A percentile compares a stretch with the other conserved stretches of the same genome.
phyloP scores from a whole-genome alignment of 148 eudicot species.

The Suaeda aralocaspica region DNA sequence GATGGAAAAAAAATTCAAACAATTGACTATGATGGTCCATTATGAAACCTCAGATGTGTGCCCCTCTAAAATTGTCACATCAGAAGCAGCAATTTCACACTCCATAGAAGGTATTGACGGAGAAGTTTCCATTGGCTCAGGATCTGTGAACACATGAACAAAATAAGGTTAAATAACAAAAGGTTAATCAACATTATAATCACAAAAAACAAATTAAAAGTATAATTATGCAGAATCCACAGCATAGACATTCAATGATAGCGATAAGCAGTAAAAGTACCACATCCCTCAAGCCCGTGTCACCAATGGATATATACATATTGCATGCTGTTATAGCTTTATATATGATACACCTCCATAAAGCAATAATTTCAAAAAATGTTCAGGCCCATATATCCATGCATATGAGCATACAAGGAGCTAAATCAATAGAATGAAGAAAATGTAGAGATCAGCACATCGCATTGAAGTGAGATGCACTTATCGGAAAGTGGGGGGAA shows the following conservation, averaged over 20 bases:
- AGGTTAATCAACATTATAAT: background rate
- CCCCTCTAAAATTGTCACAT: conserved; percentile 54
- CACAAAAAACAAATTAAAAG: background rate
- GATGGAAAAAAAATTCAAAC: background rate
- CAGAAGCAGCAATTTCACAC: conserved; percentile 40
- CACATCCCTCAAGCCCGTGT: background rate
- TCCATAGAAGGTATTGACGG: conserved; percentile 21
- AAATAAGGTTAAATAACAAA: background rate
- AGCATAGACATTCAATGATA: background rate
- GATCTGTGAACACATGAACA: conserved; percentile 29
- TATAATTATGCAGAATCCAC: background rate
- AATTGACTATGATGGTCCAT: background rate
- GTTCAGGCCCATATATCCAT: background rate
- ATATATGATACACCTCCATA: background rate
- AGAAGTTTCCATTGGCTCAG: conserved; percentile 54
- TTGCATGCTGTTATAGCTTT: background rate
- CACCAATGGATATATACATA: background rate
- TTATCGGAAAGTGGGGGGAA: too few species aligned
- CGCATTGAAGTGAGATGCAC: too few species aligned
- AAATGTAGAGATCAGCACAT: too few species aligned
- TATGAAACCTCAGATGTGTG: conserved; percentile 60
- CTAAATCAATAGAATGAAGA: too few species aligned
- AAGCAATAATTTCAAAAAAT: background rate
- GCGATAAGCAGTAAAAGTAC: background rate
- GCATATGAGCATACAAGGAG: too few species aligned